Conservation (phyloP, 169 alveolate species). For the Pseudocohnilembus persalinus region DNA sequence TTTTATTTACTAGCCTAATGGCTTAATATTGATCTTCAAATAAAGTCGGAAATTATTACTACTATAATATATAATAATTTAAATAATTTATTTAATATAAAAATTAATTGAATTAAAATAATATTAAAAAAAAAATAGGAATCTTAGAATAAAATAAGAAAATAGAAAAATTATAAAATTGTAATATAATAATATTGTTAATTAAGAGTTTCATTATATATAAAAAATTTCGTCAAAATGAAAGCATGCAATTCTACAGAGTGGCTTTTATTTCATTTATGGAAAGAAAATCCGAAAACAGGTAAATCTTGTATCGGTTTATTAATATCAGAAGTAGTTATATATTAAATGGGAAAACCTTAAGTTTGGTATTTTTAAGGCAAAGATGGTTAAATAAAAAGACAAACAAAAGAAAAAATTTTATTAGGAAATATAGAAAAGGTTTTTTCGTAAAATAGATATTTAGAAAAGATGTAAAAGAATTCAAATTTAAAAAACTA, state of each 20-base stretch:
- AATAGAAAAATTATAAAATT: too few relatives aligned
- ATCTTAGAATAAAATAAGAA: too few relatives aligned
- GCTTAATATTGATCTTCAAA: too few relatives aligned
- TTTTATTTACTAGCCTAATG: too few relatives aligned
- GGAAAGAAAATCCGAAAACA: slow-evolving; percentile 48
- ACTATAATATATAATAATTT: too few relatives aligned
- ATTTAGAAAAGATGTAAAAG: background rate
- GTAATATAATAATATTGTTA: too few relatives aligned
- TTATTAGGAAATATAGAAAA: slow-evolving; percentile 39
- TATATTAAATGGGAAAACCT: slow-evolving; percentile 65
- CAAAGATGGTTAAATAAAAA: slow-evolving; percentile 50
- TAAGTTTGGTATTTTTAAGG: slow-evolving; percentile 66
- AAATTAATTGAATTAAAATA: too few relatives aligned
- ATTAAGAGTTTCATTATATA: too few relatives aligned
- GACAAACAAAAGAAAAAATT: slow-evolving; percentile 62
- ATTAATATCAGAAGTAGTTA: slow-evolving; percentile 63
- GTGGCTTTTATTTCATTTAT: slow-evolving; percentile 58
- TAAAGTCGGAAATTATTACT: too few relatives aligned
- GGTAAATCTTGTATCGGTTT: slow-evolving; percentile 45
- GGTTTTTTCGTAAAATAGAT: slow-evolving; percentile 1
- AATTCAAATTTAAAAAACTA: background rate
- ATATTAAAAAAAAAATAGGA: too few relatives aligned
- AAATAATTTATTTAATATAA: too few relatives aligned
- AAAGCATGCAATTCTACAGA: slow-evolving; percentile 50
- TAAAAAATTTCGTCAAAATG: too few relatives aligned